Conservation (phyloP, 495 filamentous ascomycete species). For the Penicillium cosmopolitanum region DNA sequence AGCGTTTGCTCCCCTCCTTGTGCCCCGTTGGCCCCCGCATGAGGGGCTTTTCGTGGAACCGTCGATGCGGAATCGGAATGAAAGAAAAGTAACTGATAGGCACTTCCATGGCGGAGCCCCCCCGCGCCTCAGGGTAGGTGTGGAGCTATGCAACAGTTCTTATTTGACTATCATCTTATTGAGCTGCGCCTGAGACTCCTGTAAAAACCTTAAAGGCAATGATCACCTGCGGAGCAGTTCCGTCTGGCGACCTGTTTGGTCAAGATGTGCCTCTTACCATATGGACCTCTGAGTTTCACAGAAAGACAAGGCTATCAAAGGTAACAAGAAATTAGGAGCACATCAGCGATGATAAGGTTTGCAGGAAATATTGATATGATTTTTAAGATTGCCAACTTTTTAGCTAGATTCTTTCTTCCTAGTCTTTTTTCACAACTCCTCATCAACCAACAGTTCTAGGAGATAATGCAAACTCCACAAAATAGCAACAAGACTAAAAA, state of each 20-base stretch:
- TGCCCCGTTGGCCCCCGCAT: not conserved
- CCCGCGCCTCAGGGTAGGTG: not conserved
- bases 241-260: not conserved
- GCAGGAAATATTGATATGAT: too few species aligned
- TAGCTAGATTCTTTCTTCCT: too few species aligned
- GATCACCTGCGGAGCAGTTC: conserved; percentile 14
- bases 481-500: conserved; percentile 11
- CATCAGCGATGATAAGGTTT: too few species aligned
- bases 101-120: not conserved
- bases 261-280: not conserved
- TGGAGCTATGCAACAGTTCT: not conserved
- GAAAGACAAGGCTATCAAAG: not conserved
- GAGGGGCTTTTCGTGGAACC: not conserved
- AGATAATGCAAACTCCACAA: not conserved
- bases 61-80: conserved; percentile 1
- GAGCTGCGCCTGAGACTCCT: not conserved
- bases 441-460: not conserved
- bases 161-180: not conserved
- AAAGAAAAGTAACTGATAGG: not conserved
- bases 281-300: not conserved
- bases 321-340: too few species aligned
- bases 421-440: too few species aligned
- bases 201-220: not conserved
- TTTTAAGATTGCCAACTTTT: too few species aligned
- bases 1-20: not conserved